Evolutionary conservation across 179 eudicot species (phyloP).

Genomic region (Sideroxylon spinosum): DNA sequence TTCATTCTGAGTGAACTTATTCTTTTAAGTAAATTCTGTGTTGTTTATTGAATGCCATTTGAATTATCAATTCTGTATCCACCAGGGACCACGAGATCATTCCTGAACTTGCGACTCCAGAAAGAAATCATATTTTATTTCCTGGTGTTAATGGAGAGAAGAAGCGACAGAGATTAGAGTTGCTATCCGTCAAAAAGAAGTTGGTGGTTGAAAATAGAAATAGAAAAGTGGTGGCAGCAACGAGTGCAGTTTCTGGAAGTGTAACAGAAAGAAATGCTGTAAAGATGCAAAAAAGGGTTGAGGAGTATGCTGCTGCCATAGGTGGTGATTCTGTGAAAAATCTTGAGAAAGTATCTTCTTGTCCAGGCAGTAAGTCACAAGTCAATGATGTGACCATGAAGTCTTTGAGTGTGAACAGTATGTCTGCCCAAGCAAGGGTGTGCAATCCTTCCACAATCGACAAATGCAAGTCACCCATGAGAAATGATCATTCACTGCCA

Average conservation of each 20-base stretch:
- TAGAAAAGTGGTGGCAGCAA: slow-evolving; percentile 18
- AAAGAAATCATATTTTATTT: slow-evolving; percentile 51
- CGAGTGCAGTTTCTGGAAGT: slow-evolving; percentile 17
- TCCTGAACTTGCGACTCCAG: slow-evolving; percentile 33
- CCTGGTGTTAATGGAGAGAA: slow-evolving; percentile 39
- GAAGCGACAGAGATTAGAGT: slow-evolving; percentile 21
- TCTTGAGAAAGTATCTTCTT: slow-evolving; percentile 9
- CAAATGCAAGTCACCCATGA: slow-evolving; percentile 8
- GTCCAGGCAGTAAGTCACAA: slow-evolving; percentile 5
- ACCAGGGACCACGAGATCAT: slow-evolving; percentile 42
- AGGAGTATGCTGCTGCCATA: not conserved
- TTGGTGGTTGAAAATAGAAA: slow-evolving; percentile 21
- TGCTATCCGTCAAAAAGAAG: slow-evolving; percentile 20
- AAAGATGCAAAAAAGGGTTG: slow-evolving; percentile 14
- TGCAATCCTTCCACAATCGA: slow-evolving; percentile 7
- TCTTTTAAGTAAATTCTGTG: not conserved
- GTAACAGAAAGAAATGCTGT: slow-evolving; percentile 17
- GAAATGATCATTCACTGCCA: slow-evolving; percentile 10
- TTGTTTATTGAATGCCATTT: not conserved
- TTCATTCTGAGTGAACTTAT: slow-evolving; percentile 13
- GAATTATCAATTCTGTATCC: not conserved
- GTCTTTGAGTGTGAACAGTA: slow-evolving; percentile 10
- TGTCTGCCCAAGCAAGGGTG: slow-evolving; percentile 7
- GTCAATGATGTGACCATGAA: slow-evolving; percentile 1
- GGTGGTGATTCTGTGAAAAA: slow-evolving; percentile 26